Percentiles rank a stretch among this genome's conserved stretches.
phyloP scores from a whole-genome alignment of 75 land plant species.

The Cryptomeria japonica region DNA sequence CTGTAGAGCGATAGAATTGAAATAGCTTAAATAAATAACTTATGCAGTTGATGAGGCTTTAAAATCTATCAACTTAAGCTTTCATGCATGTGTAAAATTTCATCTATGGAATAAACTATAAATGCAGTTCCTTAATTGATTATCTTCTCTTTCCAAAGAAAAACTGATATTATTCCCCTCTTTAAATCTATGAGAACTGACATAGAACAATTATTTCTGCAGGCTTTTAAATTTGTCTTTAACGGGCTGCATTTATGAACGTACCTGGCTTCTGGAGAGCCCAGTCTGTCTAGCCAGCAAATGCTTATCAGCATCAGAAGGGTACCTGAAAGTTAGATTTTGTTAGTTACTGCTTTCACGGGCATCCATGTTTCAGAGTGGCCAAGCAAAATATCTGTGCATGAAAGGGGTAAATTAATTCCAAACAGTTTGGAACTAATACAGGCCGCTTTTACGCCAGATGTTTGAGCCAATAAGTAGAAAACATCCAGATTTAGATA shows the following conservation, averaged over 20 bases:
- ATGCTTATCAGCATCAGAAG: slow-evolving; percentile 96
- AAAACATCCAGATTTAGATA: neutral
- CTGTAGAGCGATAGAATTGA: too few relatives aligned
- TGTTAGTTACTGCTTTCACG: neutral
- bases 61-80: too few relatives aligned
- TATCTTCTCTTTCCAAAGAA: neutral
- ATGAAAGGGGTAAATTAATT: neutral
- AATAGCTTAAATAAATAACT: too few relatives aligned
- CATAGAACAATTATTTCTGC: neutral
- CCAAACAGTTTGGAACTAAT: neutral
- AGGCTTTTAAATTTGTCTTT: neutral
- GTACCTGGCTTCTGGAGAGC: slow-evolving; percentile 89
- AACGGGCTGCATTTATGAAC: neutral
- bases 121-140: neutral
- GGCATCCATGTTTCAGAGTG: neutral
- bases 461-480: neutral
- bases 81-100: neutral
- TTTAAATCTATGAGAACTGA: neutral
- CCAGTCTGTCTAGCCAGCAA: slow-evolving; percentile 93
- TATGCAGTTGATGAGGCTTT: too few relatives aligned
- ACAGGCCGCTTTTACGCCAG: neutral
- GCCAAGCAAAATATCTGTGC: neutral
- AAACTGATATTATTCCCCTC: neutral
- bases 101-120: neutral
- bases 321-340: slow-evolving; percentile 66